phyloP scores from a whole-genome alignment of 2,329 filamentous ascomycete species.

The Xylaria sp. region DNA sequence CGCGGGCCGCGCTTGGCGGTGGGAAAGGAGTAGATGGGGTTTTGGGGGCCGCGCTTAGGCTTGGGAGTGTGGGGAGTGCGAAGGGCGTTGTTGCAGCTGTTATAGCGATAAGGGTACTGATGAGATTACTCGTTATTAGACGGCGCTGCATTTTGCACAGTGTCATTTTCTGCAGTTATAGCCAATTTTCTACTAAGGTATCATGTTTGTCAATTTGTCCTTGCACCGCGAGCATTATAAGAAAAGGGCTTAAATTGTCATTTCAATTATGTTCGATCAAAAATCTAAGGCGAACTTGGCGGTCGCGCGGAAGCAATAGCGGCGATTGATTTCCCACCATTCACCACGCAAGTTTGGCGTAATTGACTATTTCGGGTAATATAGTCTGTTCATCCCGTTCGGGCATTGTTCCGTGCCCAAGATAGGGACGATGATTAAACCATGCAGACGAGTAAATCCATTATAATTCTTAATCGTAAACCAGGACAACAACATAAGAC shows the following conservation, averaged over 20 bases:
- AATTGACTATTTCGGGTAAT: background rate
- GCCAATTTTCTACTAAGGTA: background rate
- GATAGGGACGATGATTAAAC: background rate
- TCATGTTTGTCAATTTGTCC: too few relatives aligned
- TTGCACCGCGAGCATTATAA: too few relatives aligned
- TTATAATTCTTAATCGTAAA: too few relatives aligned
- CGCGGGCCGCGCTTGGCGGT: slow-evolving; percentile 19
- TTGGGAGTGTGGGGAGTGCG: slow-evolving; percentile 21
- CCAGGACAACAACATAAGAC: too few relatives aligned
- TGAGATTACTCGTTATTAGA: background rate
- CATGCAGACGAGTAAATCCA: background rate
- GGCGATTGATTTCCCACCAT: slow-evolving; percentile 35
- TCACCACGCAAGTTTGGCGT: slow-evolving; percentile 9
- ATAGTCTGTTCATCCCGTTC: background rate
- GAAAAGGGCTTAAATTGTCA: background rate
- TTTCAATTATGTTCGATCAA: background rate
- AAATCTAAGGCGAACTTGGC: slow-evolving; percentile 17
- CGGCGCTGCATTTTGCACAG: slow-evolving; percentile 9
- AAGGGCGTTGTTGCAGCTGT: slow-evolving; percentile 1
- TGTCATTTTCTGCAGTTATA: background rate
- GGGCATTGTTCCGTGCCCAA: background rate
- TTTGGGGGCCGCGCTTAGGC: slow-evolving; percentile 22
- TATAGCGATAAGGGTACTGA: background rate
- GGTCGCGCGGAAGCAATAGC: slow-evolving; percentile 20
- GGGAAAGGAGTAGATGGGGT: slow-evolving; percentile 17